phyloP scores from a whole-genome alignment of 2,329 filamentous ascomycete genomes.

The Calcarisporium arbuscula region DNA sequence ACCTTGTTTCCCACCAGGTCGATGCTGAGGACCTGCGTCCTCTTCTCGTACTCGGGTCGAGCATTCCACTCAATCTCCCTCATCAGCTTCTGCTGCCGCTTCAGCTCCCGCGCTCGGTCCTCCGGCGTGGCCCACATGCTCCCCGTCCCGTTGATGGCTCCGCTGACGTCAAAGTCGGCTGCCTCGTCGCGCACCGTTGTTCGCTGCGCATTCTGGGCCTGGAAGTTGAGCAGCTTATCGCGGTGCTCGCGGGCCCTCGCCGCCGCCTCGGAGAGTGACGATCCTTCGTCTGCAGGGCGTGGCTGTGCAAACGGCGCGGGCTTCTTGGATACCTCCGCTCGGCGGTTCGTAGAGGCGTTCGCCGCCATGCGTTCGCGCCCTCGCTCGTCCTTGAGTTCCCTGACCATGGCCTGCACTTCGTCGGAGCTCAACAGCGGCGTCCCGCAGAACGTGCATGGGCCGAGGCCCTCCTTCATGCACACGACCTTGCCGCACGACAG shows the following conservation, averaged over 20 bases:
- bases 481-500: slow-evolving; percentile 89
- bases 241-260: slow-evolving; percentile 69
- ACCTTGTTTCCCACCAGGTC: slow-evolving; percentile 74
- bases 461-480: slow-evolving; percentile 87
- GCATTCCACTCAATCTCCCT: slow-evolving; percentile 84
- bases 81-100: slow-evolving; percentile 76
- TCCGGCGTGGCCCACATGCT: slow-evolving; percentile 77
- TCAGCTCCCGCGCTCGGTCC: slow-evolving; percentile 75
- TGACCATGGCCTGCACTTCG: slow-evolving; percentile 82
- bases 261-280: slow-evolving; percentile 49
- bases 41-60: slow-evolving; percentile 82
- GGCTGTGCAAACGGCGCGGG: slow-evolving; percentile 54
- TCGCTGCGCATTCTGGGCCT: slow-evolving; percentile 76
- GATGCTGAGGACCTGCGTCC: slow-evolving; percentile 75
- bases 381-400: slow-evolving; percentile 74
- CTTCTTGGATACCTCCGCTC: slow-evolving; percentile 56
- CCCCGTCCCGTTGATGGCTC: slow-evolving; percentile 37
- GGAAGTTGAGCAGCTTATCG: slow-evolving; percentile 74
- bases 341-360: slow-evolving; percentile 65
- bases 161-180: slow-evolving; percentile 50
- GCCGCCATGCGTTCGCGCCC: slow-evolving; percentile 79
- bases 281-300: slow-evolving; percentile 25
- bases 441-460: slow-evolving; percentile 88
- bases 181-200: slow-evolving; percentile 87
- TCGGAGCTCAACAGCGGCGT: slow-evolving; percentile 61